Base-by-base conservation (phyloP, 2,329 filamentous ascomycete species). In the Trichophaea hybrida region DNA sequence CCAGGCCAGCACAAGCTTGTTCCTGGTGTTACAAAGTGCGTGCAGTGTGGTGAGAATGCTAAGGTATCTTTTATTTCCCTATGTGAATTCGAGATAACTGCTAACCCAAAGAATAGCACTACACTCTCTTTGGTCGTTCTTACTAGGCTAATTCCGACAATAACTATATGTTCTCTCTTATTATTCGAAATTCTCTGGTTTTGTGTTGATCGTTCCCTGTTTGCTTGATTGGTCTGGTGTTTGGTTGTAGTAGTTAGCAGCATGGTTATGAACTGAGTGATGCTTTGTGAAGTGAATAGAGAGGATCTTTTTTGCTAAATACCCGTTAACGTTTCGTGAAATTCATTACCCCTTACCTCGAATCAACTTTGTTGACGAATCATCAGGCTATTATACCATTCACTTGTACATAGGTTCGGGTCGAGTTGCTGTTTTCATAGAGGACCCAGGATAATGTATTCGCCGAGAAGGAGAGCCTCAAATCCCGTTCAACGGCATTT, bases 11-110 rank as follows among this genome's bases (percentile, higher is more conserved):
- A 66, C 55, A 56, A 59, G 32, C 76, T 94, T 64, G 79, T 85
- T 64, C 76, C 81, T 66, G 90, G 87, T 54, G 84, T 87, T 75
- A 95, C 88, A 60, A 90, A 93, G 74, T 98, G 93, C 72, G 78
- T 91, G 68, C 64, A 66, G 24, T 69, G 67, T 56, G 65, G 66
- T n/a, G 57, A 64, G 54, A 61, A 69, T 49, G 67, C 67, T 17
- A 68, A 69, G 65, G 67, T 67, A 64, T 54, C 24, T 57, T 49
- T 43, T 43, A 12, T 43, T 24, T 24, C 1, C 24, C 24, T 24
- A 3, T 24, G 24, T 24, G 24, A 24, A 24, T 24, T 44, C n/a
- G 1, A 35, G 10, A 33, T 63, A 1, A 63, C 35, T 46, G 4
- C 10, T 55, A 37, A n/a, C 24, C 7, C 34, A 2, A 37, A 3